Percentiles rank a stretch among this genome's conserved stretches.
Evolutionary conservation across 495 filamentous ascomycete species (phyloP).

Genomic region (Trichoderma gamsii): DNA sequence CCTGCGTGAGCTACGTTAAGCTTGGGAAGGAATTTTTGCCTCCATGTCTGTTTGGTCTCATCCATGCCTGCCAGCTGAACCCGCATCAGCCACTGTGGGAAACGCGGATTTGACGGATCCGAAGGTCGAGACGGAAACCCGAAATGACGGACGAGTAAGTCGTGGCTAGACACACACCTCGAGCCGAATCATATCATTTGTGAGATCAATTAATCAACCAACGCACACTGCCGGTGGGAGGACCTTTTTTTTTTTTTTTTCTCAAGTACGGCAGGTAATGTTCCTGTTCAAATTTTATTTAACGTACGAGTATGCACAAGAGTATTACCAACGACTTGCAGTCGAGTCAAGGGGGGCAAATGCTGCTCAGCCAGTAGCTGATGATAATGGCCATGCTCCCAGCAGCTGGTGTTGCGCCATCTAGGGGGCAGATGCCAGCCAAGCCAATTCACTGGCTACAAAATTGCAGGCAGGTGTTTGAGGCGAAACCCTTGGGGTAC

Average conservation of each 20-base stretch:
- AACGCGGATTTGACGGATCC: neutral
- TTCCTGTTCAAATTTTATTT: no score
- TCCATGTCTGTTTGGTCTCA: neutral
- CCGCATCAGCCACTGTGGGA: neutral
- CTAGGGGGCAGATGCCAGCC: neutral
- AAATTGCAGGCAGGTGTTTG: no score
- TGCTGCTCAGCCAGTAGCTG: neutral
- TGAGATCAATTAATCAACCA: neutral
- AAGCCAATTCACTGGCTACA: neutral
- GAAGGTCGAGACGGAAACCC: neutral
- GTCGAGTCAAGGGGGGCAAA: neutral
- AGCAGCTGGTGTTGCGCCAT: neutral
- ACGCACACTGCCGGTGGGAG: neutral
- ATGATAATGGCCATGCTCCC: neutral
- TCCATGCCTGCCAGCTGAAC: neutral
- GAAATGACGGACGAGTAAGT: neutral
- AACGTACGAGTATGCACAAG: neutral
- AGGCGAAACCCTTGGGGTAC: neutral
- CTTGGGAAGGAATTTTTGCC: constrained; percentile 1
- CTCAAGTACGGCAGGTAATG: neutral
- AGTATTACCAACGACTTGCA: neutral
- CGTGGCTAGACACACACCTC: neutral
- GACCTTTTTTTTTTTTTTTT: neutral
- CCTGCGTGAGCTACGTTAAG: neutral
- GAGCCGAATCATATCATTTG: neutral